These are phyloP conservation scores for Willaertia magna DNA, from an alignment of 208 protist genomes.

Conservation along the genomic window DNA sequence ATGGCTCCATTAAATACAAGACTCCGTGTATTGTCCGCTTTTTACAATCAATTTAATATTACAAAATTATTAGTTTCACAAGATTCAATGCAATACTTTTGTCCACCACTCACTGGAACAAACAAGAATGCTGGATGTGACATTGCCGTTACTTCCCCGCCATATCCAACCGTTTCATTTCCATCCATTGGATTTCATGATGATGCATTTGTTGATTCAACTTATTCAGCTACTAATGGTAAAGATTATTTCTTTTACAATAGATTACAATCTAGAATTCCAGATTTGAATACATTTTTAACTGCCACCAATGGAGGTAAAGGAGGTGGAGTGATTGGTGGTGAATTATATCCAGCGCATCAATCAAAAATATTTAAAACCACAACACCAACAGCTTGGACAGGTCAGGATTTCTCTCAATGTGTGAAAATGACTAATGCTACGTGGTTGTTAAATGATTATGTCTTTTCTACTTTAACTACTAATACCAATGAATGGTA, in stretches of 20 bases:
- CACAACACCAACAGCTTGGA: too few relatives aligned
- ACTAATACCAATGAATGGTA: neutral
- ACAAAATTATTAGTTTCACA: constrained; percentile 2
- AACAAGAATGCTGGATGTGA: neutral
- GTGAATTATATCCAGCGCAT: neutral
- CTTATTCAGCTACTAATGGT: neutral
- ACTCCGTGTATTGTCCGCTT: neutral
- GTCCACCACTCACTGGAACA: neutral
- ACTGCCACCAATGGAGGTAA: neutral
- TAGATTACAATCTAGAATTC: neutral
- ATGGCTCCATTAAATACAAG: neutral
- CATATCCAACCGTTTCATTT: neutral
- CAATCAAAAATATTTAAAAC: neutral
- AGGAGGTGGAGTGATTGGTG: neutral
- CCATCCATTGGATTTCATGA: constrained; percentile 8
- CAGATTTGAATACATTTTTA: neutral
- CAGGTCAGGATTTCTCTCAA: neutral
- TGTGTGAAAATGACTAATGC: neutral
- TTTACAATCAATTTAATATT: neutral
- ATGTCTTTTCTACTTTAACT: neutral
- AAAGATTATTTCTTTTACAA: neutral
- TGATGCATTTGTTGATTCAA: neutral
- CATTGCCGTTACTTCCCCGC: neutral
- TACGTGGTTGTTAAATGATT: neutral
- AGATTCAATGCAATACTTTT: neutral